Conservation (phyloP, 208 protist species). For the Trypanosoma mega region DNA sequence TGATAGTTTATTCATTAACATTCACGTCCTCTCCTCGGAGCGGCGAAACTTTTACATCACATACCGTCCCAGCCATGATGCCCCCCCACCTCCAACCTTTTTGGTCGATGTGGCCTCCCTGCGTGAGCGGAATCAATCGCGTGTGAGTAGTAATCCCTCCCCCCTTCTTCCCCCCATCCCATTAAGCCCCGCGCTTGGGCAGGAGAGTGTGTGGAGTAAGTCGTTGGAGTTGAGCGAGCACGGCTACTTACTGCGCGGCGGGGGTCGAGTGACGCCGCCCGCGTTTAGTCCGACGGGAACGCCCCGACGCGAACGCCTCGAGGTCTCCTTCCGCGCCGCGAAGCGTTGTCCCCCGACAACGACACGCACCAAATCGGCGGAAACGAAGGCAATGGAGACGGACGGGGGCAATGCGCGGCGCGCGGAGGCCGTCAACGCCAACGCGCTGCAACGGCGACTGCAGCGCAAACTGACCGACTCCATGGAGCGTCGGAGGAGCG, state of each 20-base stretch:
- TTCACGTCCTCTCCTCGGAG: constrained; percentile 83
- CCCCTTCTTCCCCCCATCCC: too few relatives aligned
- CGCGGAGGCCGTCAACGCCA: too few relatives aligned
- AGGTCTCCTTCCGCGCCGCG: too few relatives aligned
- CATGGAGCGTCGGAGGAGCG: constrained; percentile 10
- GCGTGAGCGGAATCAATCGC: constrained; percentile 26
- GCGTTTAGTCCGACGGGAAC: too few relatives aligned
- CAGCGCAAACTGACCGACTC: constrained; percentile 46
- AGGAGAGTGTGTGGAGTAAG: too few relatives aligned
- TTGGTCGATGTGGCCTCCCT: constrained; percentile 64
- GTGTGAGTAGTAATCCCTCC: not conserved
- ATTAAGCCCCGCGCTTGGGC: too few relatives aligned
- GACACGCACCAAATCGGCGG: constrained; percentile 10
- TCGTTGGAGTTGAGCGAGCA: too few relatives aligned
- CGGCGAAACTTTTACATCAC: constrained; percentile 80
- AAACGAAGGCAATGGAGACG: not conserved
- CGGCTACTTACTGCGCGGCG: too few relatives aligned
- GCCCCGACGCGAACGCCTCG: too few relatives aligned
- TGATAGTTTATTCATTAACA: constrained; percentile 81
- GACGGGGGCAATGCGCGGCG: too few relatives aligned
- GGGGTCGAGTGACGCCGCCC: too few relatives aligned
- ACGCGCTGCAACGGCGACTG: constrained; percentile 54
- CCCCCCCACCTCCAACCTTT: constrained; percentile 62
- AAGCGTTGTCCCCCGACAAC: too few relatives aligned
- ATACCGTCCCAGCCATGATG: constrained; percentile 62